Evolutionary conservation across 495 filamentous ascomycete genomes (phyloP).

Genomic region (Xylaria curta): DNA sequence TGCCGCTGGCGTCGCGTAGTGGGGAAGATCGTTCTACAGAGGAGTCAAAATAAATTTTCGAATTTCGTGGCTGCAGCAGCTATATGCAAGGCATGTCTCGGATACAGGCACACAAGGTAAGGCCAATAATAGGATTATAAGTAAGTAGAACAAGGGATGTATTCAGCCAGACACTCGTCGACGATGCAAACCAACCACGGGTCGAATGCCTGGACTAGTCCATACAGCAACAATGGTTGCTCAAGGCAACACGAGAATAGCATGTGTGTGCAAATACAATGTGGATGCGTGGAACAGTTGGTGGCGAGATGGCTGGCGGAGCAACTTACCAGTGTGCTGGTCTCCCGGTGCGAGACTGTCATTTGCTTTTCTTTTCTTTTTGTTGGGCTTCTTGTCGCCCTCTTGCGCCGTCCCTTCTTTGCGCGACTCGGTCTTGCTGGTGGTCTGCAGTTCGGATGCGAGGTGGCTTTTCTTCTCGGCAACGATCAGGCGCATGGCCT

Average conservation of each 20-base stretch:
- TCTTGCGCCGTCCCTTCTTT: conserved; percentile 47
- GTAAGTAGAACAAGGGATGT: conserved; percentile 9
- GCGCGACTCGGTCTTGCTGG: conserved; percentile 51
- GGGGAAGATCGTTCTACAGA: conserved; percentile 54
- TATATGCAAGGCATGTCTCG: background rate
- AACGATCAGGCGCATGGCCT: conserved; percentile 73
- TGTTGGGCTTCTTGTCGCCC: conserved; percentile 56
- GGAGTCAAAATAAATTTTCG: background rate
- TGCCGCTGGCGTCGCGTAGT: conserved; percentile 47
- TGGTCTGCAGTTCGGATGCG: conserved; percentile 35
- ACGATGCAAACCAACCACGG: conserved; percentile 1
- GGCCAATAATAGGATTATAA: background rate
- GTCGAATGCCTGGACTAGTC: background rate
- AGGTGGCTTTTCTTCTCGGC: conserved; percentile 65
- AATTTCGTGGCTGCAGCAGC: background rate
- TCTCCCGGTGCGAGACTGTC: conserved; percentile 68
- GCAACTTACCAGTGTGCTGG: conserved; percentile 66
- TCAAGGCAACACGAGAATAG: conserved; percentile 17
- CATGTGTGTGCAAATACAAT: background rate
- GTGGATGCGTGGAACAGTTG: background rate
- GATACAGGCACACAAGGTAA: background rate
- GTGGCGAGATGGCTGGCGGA: background rate
- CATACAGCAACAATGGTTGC: conserved; percentile 3
- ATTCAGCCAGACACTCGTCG: conserved; percentile 27
- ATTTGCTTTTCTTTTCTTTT: conserved; percentile 64